These are phyloP conservation scores for Prinsepia uniflora DNA, from an alignment of 306 rosid genomes.

Conservation along the genomic window DNA sequence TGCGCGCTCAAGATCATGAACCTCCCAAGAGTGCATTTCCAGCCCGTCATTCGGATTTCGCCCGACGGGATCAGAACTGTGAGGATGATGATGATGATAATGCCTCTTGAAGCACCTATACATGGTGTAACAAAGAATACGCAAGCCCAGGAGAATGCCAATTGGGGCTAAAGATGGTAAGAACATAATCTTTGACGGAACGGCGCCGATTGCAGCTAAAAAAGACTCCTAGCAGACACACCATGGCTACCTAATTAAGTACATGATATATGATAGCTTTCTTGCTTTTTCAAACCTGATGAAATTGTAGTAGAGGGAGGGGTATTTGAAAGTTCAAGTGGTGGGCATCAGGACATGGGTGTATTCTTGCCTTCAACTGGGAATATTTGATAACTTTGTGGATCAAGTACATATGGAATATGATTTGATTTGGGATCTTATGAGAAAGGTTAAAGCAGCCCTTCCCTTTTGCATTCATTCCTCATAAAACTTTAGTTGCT, in stretches of 20 bases:
- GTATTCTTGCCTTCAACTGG: slow-evolving; percentile 34
- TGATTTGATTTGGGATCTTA: not conserved
- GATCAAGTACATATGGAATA: slow-evolving; percentile 29
- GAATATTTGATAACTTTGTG: slow-evolving; percentile 28
- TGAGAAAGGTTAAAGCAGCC: not conserved
- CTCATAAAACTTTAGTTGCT: slow-evolving; percentile 7
- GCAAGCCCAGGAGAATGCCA: slow-evolving; percentile 34
- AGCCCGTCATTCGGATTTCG: slow-evolving; percentile 5
- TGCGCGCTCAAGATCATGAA: not conserved
- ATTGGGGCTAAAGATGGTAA: slow-evolving; percentile 36
- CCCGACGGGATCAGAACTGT: not conserved
- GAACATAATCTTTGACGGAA: slow-evolving; percentile 27
- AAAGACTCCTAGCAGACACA: slow-evolving; percentile 34
- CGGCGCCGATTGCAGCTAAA: slow-evolving; percentile 29
- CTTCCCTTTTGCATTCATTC: not conserved
- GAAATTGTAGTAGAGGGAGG: not conserved
- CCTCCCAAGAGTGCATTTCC: slow-evolving; percentile 20
- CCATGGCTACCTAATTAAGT: slow-evolving; percentile 24
- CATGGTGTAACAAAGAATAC: slow-evolving; percentile 27
- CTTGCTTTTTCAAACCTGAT: slow-evolving; percentile 5
- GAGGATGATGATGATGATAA: not conserved
- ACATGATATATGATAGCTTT: not conserved
- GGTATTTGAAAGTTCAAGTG: not conserved
- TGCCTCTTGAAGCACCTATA: slow-evolving; percentile 16
- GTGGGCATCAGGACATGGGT: not conserved